Evolutionary conservation across 2,329 filamentous ascomycete species (phyloP), one percentile per base, ranked within the genome.

Genomic region (Pyrenophora seminiperda): DNA sequence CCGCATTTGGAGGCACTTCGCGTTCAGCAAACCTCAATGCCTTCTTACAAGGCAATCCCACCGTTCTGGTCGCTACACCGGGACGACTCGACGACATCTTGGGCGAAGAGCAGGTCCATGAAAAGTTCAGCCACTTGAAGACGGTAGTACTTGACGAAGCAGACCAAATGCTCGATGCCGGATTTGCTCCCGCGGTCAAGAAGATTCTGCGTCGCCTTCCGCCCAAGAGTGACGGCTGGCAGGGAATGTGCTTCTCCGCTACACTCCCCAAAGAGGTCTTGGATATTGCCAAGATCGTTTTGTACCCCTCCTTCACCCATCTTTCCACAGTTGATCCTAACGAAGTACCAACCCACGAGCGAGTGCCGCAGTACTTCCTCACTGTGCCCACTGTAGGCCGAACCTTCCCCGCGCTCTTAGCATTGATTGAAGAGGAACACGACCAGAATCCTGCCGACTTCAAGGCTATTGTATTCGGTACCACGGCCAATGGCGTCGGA

Each of bases 151-250:
- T 77, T 2, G 75, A 78, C 29, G 70, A 71, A 41, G 71, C 69
- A 15, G 76, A 79, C 43, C 70, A 76, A 41, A 78, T 78, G 53
- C 72, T 83, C 15, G 76, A 82, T 32, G 68, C 77, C 42, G 81
- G 82, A 18, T 83, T 83, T 57, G 71, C 81, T 19, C 75, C 76
- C 9, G 79, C 78, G 17, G 76, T 83, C 47, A 78, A 77, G 58
- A 72, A 77, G 41, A 81, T 84, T 27, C 72, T 83, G 22, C 70
- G 68, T 17, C 72, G 74, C 27, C 75, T 84, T 36, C 81, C 81
- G 7, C 71, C 76, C 5, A 83, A 82, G 72, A 72, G 63, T 47
- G 59, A 68, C 5, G 77, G 76, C 42, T 77, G 76, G 75, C 76
- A 79, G 53, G 79, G 79, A 45, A 78, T 78, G 75, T 77, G 75